Evolutionary conservation across 2,329 filamentous ascomycete genomes (phyloP).

Genomic region (Ascochyta rabiei): DNA sequence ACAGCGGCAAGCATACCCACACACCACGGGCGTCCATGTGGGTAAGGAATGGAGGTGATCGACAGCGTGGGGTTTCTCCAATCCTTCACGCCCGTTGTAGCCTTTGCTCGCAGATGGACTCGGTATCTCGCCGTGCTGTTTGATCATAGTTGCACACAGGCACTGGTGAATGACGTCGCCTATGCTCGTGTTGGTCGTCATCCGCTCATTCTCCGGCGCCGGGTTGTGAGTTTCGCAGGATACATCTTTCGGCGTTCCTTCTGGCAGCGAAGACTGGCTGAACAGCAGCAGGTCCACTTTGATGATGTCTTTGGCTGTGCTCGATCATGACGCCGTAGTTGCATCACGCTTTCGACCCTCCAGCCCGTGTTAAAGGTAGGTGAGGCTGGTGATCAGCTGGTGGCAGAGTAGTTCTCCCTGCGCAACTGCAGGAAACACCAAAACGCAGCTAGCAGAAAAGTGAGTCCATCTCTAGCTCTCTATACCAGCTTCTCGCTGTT

Average conservation of each 20-base stretch:
- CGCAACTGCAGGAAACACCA: too few relatives aligned
- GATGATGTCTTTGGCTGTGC: neutral
- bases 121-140: slow-evolving; percentile 1
- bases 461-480: too few relatives aligned
- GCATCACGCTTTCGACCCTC: too few relatives aligned
- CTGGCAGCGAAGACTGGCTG: neutral
- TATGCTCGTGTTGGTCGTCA: neutral
- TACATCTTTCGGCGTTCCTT: neutral
- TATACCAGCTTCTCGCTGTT: too few relatives aligned
- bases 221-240: neutral
- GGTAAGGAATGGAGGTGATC: neutral
- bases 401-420: too few relatives aligned
- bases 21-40: slow-evolving; percentile 6
- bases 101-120: neutral
- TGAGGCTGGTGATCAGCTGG: too few relatives aligned
- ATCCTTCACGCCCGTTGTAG: neutral
- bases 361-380: too few relatives aligned
- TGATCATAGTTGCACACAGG: neutral
- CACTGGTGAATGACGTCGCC: neutral
- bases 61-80: slow-evolving; percentile 3
- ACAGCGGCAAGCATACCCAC: slow-evolving; percentile 1
- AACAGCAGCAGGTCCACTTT: neutral
- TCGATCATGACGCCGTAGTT: neutral
- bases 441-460: too few relatives aligned
- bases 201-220: neutral